Conservation (phyloP, 352 stramenopile species). For the Pythium aquatile region DNA sequence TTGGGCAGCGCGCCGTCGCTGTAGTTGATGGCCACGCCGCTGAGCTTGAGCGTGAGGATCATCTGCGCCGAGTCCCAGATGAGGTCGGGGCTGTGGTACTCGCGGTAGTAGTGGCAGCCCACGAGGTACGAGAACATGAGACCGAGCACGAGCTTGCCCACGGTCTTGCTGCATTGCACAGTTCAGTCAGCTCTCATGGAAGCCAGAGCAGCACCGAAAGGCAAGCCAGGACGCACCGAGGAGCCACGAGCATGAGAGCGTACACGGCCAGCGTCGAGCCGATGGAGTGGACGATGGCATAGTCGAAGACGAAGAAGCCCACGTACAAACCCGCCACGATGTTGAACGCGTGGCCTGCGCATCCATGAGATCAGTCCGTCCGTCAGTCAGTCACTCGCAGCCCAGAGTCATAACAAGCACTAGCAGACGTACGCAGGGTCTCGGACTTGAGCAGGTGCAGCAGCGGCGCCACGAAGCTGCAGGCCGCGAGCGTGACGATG, state of each 20-base stretch:
- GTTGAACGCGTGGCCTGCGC: conserved; percentile 73
- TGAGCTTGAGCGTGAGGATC: conserved; percentile 85
- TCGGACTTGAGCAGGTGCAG: conserved; percentile 56
- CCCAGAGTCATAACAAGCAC: too few relatives aligned
- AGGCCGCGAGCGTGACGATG: conserved; percentile 65
- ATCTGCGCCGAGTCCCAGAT: conserved; percentile 87
- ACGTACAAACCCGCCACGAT: conserved; percentile 54
- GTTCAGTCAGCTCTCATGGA: neutral
- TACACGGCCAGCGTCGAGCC: conserved; percentile 60
- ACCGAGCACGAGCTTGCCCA: conserved; percentile 64
- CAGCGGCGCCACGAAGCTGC: conserved; percentile 64
- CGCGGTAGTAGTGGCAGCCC: conserved; percentile 78
- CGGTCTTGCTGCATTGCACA: conserved; percentile 40
- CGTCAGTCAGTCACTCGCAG: neutral
- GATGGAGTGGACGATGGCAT: conserved; percentile 72
- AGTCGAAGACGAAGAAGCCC: conserved; percentile 80
- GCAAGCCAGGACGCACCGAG: conserved; percentile 35
- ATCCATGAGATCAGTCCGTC: neutral
- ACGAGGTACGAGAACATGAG: conserved; percentile 69
- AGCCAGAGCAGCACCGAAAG: too few relatives aligned
- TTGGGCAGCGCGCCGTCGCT: conserved; percentile 65
- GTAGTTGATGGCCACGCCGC: conserved; percentile 80
- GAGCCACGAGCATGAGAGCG: conserved; percentile 59
- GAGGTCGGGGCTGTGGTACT: conserved; percentile 76
- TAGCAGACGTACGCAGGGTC: conserved; percentile 48